Base-by-base conservation (phyloP, 805 yeast species). In the Wickerhamomyces ciferrii region DNA sequence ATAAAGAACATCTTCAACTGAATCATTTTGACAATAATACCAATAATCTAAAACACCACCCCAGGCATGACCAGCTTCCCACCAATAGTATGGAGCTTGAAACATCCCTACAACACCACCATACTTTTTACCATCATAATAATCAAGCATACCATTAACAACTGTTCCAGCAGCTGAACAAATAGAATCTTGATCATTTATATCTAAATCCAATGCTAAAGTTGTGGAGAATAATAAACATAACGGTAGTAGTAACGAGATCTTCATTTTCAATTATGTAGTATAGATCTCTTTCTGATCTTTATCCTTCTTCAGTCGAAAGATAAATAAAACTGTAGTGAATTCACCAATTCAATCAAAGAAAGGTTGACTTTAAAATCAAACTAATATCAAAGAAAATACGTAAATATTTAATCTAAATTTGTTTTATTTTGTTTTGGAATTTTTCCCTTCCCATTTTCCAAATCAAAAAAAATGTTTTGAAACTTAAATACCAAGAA, bases 21-120 rank as follows among this genome's bases (percentile, higher is more conserved):
- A 79, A 54, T 75, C 78, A 66, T 91, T 83, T 44, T 83, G 71
- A 65, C 92, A 84, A 59, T 79, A 80, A 58, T 66, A 81, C 75
- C 87, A 75, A 59, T 82, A 83, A 59, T 88, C 96, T 31, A 92
- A 60, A 70, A 87, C 62, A 7, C 72, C 68, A 29, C 79, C 79
- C 67, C 72, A 84, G 0, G 90, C 95, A 58, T 88, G 94, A 61
- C 96, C 96, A 27, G 96, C 92, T 64, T 87, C 85, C 96, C 96
- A 87, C 90, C 94, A 90, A 67, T 84, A 86, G 67, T 86, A 86
- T 1, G 94, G 94, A 53, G 72, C 59, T 25, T 78, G 72, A 58
- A 86, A 83, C 84, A 79, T 76, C 34, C 92, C 95, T 20, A 84
- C 72, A 8, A 84, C 74, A 27, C 90, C 90, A 43, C 90, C 91